Base-by-base conservation (phyloP, 164 flowering plant species). In the Vitis rupestris region DNA sequence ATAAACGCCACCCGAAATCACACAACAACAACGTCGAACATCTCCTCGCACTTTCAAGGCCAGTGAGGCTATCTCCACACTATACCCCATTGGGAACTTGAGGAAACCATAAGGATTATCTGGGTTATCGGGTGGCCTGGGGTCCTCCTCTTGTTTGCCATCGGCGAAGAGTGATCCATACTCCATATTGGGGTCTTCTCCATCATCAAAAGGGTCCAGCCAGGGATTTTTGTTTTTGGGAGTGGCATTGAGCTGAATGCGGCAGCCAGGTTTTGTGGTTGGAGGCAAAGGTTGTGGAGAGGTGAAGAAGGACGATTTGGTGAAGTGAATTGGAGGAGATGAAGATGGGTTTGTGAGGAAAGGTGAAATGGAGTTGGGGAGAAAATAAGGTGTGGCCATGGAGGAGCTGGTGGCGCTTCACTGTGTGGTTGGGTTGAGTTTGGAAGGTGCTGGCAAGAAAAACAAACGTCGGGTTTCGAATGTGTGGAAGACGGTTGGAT, bases 91-190 rank as follows among this genome's bases (percentile, higher is more conserved):
- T 1, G 96, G 95, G 72, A 94, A 94, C 75, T 94, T 94, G 72
- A 94, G 80, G 78, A 89, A 94, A 30, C 98, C 97, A n/a, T 89
- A 90, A 1, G 94, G 91, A 68, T 81, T 94, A 60, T 84, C 67
- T 0, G 96, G 96, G 70, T 92, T 79, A 23, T 90, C 96, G 0
- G 96, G 96, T 0, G 87, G 94, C 50, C 91, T 74, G 0, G 91
- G 85, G 61, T 92, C 97, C 69, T 94, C 97, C 6, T 91, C 97
- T 69, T 94, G 98, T 79, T 91, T 91, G 8, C 97, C 98, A 9
- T 86, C 94, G 0, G 88, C 61, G 50, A 79, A 94, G 59, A 87
- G 15, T 1, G 89, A 81, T 17, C 90, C 93, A 62, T 86, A 81
- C 49, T 87, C 96, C 88, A 80, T 80, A 12, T 88, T 84, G 0